Percentiles rank a stretch among this genome's conserved stretches.
These are phyloP conservation scores for Vigna radiata DNA, from an alignment of 306 rosid genomes.

Conservation along the genomic window DNA sequence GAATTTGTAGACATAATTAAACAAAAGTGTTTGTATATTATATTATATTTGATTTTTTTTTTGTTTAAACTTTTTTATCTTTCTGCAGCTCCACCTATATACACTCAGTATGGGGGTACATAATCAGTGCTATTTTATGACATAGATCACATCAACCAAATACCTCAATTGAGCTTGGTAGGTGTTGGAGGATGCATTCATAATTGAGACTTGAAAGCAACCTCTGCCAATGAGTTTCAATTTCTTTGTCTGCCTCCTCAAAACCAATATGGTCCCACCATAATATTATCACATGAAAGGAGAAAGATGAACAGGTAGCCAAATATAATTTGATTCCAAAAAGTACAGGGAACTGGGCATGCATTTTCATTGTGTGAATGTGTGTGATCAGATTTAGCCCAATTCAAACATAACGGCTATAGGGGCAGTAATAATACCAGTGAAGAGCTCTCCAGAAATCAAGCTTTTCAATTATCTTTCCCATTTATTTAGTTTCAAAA, in stretches of 20 bases:
- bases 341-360: not conserved
- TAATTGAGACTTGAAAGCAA: slow-evolving; percentile 50
- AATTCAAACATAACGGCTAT: slow-evolving; percentile 35
- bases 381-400: slow-evolving; percentile 7
- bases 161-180: not conserved
- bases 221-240: slow-evolving; percentile 31
- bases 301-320: not conserved
- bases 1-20: no score
- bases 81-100: no score
- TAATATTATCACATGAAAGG: slow-evolving; percentile 34
- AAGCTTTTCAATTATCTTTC: not conserved
- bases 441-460: not conserved
- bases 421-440: not conserved
- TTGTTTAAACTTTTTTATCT: no score
- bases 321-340: slow-evolving; percentile 10
- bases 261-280: slow-evolving; percentile 43
- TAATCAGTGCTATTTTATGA: not conserved
- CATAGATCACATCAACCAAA: slow-evolving; percentile 27
- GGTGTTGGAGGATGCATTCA: slow-evolving; percentile 37
- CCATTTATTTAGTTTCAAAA: no score
- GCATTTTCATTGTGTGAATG: not conserved
- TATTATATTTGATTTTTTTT: no score
- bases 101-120: not conserved
- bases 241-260: slow-evolving; percentile 50
- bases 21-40: no score